Evolutionary conservation across 2,329 filamentous ascomycete genomes (phyloP).

Genomic region (Coniochaeta hoffmannii): DNA sequence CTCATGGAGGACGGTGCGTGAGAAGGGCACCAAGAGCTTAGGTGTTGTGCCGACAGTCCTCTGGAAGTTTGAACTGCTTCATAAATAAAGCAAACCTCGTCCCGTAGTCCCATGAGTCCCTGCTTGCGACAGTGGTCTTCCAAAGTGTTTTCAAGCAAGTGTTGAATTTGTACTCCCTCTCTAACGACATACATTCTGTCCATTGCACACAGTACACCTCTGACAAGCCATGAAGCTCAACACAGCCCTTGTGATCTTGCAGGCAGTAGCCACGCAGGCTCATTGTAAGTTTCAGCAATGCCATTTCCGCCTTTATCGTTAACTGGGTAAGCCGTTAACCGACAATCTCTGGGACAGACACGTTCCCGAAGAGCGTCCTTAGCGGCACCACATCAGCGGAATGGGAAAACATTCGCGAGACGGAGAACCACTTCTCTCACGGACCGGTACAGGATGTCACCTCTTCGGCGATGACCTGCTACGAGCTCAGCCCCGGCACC

Average conservation of each 20-base stretch:
- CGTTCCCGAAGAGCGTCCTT: constrained; percentile 13
- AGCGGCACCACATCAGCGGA: constrained; percentile 14
- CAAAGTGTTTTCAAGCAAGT: no score
- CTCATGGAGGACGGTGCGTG: no score
- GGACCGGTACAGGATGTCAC: constrained; percentile 31
- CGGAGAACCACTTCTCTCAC: constrained; percentile 35
- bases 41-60: no score
- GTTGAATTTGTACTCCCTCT: no score
- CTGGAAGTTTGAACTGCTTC: no score
- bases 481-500: constrained; percentile 23
- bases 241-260: constrained; percentile 11
- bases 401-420: constrained; percentile 30
- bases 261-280: constrained; percentile 13
- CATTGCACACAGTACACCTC: no score
- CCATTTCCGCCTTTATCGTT: not conserved
- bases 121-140: no score
- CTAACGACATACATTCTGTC: no score
- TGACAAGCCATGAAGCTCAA: constrained; percentile 16
- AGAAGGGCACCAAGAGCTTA: no score
- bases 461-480: constrained; percentile 32
- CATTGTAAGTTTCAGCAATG: constrained; percentile 12
- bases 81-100: no score
- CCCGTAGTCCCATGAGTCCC: no score
- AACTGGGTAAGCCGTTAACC: not conserved
- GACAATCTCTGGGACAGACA: constrained; percentile 11